Evolutionary conservation across 2,329 filamentous ascomycete species (phyloP).

Genomic region (Phaeophleospora eucalypticola): DNA sequence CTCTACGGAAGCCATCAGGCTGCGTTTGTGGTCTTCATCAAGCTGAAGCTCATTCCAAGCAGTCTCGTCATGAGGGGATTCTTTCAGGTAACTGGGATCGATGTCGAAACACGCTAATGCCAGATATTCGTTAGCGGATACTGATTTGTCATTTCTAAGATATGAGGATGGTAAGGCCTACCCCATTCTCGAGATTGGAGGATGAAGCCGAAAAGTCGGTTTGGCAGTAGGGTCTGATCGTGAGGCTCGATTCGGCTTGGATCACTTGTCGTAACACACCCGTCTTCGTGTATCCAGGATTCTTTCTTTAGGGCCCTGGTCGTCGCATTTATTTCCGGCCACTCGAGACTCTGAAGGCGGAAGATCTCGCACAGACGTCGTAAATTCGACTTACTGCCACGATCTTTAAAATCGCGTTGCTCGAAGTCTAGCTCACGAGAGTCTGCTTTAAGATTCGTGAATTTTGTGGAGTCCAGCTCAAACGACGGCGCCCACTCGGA

Average conservation of each 20-base stretch:
- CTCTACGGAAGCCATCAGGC: neutral
- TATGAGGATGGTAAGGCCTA: neutral
- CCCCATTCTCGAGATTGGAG: conserved; percentile 3
- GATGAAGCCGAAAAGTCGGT: conserved; percentile 1
- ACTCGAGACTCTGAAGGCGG: neutral
- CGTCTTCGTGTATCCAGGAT: neutral
- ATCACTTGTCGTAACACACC: neutral
- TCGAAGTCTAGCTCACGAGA: no score
- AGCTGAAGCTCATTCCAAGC: conserved; percentile 5
- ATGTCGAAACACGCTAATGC: neutral
- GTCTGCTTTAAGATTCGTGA: neutral
- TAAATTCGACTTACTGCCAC: neutral
- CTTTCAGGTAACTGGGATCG: neutral
- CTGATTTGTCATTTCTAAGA: neutral
- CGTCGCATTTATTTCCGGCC: neutral
- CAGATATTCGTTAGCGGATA: neutral
- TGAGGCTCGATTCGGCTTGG: neutral
- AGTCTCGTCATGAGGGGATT: neutral
- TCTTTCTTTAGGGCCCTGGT: neutral
- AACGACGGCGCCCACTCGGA: neutral
- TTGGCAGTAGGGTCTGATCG: conserved; percentile 1
- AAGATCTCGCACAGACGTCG: neutral
- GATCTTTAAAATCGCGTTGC: neutral
- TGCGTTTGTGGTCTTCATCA: neutral
- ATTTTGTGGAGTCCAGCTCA: neutral